phyloP scores from a whole-genome alignment of 139 green algal species.

The Axilococcus clingmanii region DNA sequence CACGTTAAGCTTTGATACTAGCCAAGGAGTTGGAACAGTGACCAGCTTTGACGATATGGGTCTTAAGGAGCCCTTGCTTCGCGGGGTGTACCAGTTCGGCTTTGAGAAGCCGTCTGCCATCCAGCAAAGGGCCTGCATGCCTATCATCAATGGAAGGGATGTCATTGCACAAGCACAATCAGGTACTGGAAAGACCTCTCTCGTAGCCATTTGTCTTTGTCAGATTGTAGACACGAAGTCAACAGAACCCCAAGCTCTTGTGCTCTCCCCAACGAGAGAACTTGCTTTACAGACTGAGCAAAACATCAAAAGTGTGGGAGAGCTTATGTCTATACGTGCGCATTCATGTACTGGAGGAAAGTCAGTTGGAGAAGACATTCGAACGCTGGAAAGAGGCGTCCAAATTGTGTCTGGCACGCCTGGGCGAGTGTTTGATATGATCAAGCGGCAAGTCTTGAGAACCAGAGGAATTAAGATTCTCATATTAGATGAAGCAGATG shows the following conservation, averaged over 20 bases:
- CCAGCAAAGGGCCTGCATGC: conserved; percentile 91
- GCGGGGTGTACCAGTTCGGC: conserved; percentile 90
- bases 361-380: conserved; percentile 92
- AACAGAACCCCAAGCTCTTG: conserved; percentile 53
- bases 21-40: conserved; percentile 64
- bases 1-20: conserved; percentile 65
- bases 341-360: conserved; percentile 94
- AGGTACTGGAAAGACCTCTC: conserved; percentile 94
- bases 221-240: conserved; percentile 75
- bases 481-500: conserved; percentile 91
- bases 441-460: conserved; percentile 70
- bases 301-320: conserved; percentile 79
- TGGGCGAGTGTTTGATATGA: conserved; percentile 98
- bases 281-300: conserved; percentile 94
- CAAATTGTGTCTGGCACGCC: conserved; percentile 94
- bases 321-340: conserved; percentile 83
- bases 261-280: conserved; percentile 95
- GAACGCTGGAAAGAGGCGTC: conserved; percentile 83
- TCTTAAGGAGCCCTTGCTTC: conserved; percentile 84
- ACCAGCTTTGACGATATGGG: conserved; percentile 88
- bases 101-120: conserved; percentile 98
- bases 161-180: conserved; percentile 98
- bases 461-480: conserved; percentile 72
- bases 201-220: conserved; percentile 85
- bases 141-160: conserved; percentile 84